phyloP scores from a whole-genome alignment of 169 alveolate species.

The Babesia bigemina region DNA sequence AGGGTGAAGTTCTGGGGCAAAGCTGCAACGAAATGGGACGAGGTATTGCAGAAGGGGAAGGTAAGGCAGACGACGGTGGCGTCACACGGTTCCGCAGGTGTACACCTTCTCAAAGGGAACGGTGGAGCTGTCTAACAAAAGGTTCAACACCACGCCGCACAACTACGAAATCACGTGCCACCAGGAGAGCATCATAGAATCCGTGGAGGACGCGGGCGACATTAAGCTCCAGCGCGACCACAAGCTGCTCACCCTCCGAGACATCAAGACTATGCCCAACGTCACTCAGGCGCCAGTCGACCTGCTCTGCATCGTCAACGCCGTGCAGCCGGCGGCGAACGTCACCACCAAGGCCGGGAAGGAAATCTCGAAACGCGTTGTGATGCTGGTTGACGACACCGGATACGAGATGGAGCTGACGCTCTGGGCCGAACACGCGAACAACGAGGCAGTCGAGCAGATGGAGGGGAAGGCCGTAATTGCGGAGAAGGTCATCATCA shows the following conservation, averaged over 20 bases:
- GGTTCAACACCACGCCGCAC: slow-evolving; percentile 72
- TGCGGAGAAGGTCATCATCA: slow-evolving; percentile 47
- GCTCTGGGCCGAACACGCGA: slow-evolving; percentile 71
- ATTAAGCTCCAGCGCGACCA: slow-evolving; percentile 67
- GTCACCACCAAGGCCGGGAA: slow-evolving; percentile 65
- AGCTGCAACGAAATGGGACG: slow-evolving; percentile 76
- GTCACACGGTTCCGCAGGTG: slow-evolving; percentile 27
- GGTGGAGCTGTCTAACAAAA: slow-evolving; percentile 72
- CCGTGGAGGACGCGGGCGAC: slow-evolving; percentile 73
- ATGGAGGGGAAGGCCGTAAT: slow-evolving; percentile 45
- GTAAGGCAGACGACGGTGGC: slow-evolving; percentile 5
- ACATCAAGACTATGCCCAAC: slow-evolving; percentile 71
- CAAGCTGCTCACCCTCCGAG: slow-evolving; percentile 52
- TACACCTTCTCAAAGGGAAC: slow-evolving; percentile 74
- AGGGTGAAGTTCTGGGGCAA: slow-evolving; percentile 78
- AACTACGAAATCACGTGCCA: slow-evolving; percentile 72
- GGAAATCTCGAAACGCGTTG: slow-evolving; percentile 58
- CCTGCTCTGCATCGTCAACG: slow-evolving; percentile 70
- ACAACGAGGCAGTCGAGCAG: slow-evolving; percentile 52
- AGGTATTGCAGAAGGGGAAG: slow-evolving; percentile 64
- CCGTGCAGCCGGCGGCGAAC: slow-evolving; percentile 41
- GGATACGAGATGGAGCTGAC: slow-evolving; percentile 74
- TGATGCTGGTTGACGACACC: slow-evolving; percentile 72
- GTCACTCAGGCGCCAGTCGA: slow-evolving; percentile 72
- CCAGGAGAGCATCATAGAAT: slow-evolving; percentile 71